Base-by-base conservation (phyloP, 768 basidiomycete species). In the Lactarius trivialis region DNA sequence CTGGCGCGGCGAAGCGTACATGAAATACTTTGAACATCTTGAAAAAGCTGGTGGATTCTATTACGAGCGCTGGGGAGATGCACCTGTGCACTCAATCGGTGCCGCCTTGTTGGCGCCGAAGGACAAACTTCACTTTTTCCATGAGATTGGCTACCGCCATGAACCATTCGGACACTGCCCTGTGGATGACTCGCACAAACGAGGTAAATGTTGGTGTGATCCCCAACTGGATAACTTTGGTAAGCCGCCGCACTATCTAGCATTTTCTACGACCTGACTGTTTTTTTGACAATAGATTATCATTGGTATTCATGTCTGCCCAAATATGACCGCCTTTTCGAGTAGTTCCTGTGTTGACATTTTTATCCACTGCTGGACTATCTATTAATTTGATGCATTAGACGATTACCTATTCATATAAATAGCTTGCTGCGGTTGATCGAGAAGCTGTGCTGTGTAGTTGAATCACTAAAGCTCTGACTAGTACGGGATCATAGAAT, bases 101-200 rank as follows among this genome's bases (percentile, higher is more conserved):
- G 94, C 89, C 1, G 88, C 95, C 0, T 77, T 98, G 9, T 91
- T 98, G 67, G 88, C 92, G 0, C 81, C 81, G 71, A 94, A 91
- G 71, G 88, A 92, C 19, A 89, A 93, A 73, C 85, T 98, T 48
- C 91, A 97, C 73, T 98, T 92, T 77, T 98, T 98, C 79, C 83
- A 88, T 66, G 93, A 98, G 70, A 91, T 98, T 55, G 95, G 86
- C 4, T 98, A 97, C 72, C 81, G 86, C 36, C 94, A 98, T 69
- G 87, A 92, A 68, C 93, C 93, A 12, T 98, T 98, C 83, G 91
- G 93, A 73, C 93, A 93, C 73, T 93, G 95, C 72, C 88, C 88
- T 0, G 83, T 85, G 73, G 86, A 85, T n/a, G 81, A 78, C n/a
- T 72, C 81, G 7, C 92, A 93, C 74, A 76, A 77, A 55, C 79